phyloP scores from a whole-genome alignment of 2,329 filamentous ascomycete species.

The Sphaerulina musiva region DNA sequence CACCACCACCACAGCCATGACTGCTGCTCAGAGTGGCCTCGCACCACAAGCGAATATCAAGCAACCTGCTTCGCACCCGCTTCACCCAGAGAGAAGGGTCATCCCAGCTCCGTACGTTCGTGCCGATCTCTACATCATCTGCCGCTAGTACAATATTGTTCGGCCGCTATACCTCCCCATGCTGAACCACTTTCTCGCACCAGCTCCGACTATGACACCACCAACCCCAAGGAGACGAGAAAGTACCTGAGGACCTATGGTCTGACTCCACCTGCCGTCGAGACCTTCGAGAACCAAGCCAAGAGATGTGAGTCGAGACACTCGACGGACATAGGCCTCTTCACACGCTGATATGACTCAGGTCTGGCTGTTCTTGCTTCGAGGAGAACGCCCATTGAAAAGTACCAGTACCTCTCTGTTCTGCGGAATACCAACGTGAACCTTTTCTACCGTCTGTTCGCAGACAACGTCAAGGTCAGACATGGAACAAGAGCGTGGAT shows the following conservation, averaged over 20 bases:
- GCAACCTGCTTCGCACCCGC: conserved; percentile 26
- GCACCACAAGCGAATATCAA: conserved; percentile 34
- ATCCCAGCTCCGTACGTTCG: conserved; percentile 22
- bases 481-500: background rate
- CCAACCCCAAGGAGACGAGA: conserved; percentile 45
- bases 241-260: conserved; percentile 49
- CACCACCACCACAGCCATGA: conserved; percentile 5
- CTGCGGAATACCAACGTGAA: conserved; percentile 70
- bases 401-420: conserved; percentile 73
- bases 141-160: background rate
- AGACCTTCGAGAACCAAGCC: conserved; percentile 46
- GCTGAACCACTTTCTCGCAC: conserved; percentile 8
- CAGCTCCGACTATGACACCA: conserved; percentile 43
- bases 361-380: conserved; percentile 69
- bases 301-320: conserved; percentile 41
- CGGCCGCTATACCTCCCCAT: background rate
- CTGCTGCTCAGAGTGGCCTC: conserved; percentile 16
- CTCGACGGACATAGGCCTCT: background rate
- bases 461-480: conserved; percentile 59
- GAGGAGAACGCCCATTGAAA: conserved; percentile 66
- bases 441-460: conserved; percentile 75
- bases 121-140: background rate
- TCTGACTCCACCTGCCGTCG: conserved; percentile 46
- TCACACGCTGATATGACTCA: conserved; percentile 35
- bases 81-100: conserved; percentile 31